Evolutionary conservation across 306 rosid species (phyloP).

Genomic region (Gynostemma pentaphyllum): DNA sequence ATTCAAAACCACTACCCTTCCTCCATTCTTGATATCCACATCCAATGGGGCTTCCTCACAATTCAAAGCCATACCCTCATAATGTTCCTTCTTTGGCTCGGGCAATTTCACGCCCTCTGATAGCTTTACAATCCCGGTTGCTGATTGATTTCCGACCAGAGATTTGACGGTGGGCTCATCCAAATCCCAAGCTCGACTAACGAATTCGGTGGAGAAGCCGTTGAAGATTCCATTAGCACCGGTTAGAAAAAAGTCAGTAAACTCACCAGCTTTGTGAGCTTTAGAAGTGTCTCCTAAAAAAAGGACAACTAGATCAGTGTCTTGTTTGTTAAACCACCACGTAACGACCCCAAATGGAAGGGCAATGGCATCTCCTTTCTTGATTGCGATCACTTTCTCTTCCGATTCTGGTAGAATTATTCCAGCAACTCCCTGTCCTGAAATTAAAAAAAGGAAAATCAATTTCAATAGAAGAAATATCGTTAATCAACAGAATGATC

Average conservation of each 20-base stretch:
- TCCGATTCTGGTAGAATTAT: slow-evolving; percentile 55
- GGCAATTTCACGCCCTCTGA: slow-evolving; percentile 27
- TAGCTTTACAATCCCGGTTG: slow-evolving; percentile 30
- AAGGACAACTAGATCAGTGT: slow-evolving; percentile 51
- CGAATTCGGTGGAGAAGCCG: slow-evolving; percentile 59
- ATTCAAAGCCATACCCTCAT: slow-evolving; percentile 58
- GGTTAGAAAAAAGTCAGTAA: slow-evolving; percentile 46
- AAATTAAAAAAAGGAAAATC: neutral
- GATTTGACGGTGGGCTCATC: slow-evolving; percentile 35
- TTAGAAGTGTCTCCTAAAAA: slow-evolving; percentile 64
- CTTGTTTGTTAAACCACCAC: slow-evolving; percentile 69
- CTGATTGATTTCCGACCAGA: slow-evolving; percentile 47
- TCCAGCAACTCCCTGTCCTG: slow-evolving; percentile 52
- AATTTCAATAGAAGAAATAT: neutral
- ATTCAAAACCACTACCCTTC: too few species aligned
- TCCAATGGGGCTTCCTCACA: slow-evolving; percentile 73
- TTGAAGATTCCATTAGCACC: slow-evolving; percentile 64
- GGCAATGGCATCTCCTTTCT: slow-evolving; percentile 72
- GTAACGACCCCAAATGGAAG: slow-evolving; percentile 77
- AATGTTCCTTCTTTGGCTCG: slow-evolving; percentile 37
- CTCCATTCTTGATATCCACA: slow-evolving; percentile 61
- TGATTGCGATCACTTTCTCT: slow-evolving; percentile 58
- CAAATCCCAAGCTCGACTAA: slow-evolving; percentile 67
- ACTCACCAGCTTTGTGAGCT: slow-evolving; percentile 68
- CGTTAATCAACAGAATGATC: too few species aligned